Conservation (phyloP, 2,329 filamentous ascomycete species). For the Fusarium poae region DNA sequence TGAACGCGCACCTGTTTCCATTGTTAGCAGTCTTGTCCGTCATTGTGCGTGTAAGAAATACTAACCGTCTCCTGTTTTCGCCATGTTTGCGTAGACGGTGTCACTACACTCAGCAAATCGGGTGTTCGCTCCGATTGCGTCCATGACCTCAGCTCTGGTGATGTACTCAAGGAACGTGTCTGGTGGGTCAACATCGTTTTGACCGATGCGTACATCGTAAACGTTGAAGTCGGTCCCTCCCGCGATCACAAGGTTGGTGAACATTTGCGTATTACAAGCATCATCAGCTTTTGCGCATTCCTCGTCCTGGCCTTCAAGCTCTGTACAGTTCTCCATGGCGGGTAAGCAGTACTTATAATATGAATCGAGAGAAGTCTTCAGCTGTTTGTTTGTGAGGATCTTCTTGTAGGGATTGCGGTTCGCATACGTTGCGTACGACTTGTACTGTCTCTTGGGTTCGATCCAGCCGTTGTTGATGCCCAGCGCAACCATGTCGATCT, state of each 20-base stretch:
- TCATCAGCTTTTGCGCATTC: conserved; percentile 48
- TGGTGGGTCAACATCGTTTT: conserved; percentile 40
- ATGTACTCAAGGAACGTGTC: conserved; percentile 45
- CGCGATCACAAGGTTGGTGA: conserved; percentile 42
- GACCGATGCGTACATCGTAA: conserved; percentile 60
- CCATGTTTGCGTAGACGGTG: conserved; percentile 44
- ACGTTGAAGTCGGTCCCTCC: conserved; percentile 56
- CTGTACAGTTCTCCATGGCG: conserved; percentile 44
- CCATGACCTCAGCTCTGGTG: conserved; percentile 44
- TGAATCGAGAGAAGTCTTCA: conserved; percentile 41
- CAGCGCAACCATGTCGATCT: conserved; percentile 64
- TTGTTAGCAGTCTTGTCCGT: conserved; percentile 11
- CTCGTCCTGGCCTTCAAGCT: conserved; percentile 41
- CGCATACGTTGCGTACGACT: conserved; percentile 52
- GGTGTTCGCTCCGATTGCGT: conserved; percentile 45
- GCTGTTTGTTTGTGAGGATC: conserved; percentile 42
- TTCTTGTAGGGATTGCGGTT: conserved; percentile 53
- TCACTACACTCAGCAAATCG: conserved; percentile 46
- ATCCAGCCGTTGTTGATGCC: conserved; percentile 70
- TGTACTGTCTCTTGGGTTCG: conserved; percentile 57
- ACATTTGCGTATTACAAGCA: conserved; percentile 49
- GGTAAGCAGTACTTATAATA: conserved; percentile 49
- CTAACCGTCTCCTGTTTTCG: conserved; percentile 44
- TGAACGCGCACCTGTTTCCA: conserved; percentile 55
- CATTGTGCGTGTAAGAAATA: background rate